Conservation (phyloP, 2,329 filamentous ascomycete genomes). For the Intubia oerlemansii region DNA sequence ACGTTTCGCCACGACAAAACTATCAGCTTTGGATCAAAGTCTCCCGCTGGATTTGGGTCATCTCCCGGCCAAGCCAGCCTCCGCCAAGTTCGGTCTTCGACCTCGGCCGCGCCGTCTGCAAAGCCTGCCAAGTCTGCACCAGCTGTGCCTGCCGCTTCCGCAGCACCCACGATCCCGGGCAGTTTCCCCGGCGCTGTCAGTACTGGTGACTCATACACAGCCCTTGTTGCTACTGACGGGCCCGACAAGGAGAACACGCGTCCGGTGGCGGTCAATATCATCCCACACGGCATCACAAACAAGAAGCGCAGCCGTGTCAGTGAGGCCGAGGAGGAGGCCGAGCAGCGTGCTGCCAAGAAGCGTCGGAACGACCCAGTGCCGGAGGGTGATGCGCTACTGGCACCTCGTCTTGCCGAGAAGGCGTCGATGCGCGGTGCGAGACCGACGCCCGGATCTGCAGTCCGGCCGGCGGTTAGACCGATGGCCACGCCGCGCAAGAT, state of each 20-base stretch:
- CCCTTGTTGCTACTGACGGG: constrained; percentile 10
- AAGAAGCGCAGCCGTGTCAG: constrained; percentile 42
- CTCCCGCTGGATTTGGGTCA: constrained; percentile 30
- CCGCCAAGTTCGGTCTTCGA: constrained; percentile 34
- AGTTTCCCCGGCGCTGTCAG: constrained; percentile 35
- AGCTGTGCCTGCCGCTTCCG: too few relatives aligned
- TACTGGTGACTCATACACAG: constrained; percentile 1
- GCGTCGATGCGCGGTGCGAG: not conserved
- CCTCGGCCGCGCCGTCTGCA: constrained; percentile 17
- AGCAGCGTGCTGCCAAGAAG: constrained; percentile 35
- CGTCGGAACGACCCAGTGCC: constrained; percentile 25
- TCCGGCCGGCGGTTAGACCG: not conserved
- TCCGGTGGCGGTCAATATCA: constrained; percentile 20
- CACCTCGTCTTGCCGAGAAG: constrained; percentile 20
- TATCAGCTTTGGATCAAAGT: constrained; percentile 30
- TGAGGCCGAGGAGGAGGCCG: constrained; percentile 31
- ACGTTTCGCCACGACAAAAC: constrained; percentile 46
- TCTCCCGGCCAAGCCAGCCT: constrained; percentile 37
- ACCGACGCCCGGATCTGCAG: too few relatives aligned
- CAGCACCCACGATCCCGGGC: constrained; percentile 8
- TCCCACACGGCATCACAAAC: constrained; percentile 39
- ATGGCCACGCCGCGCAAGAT: constrained; percentile 5
- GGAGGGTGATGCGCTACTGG: constrained; percentile 30
- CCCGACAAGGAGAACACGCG: constrained; percentile 34
- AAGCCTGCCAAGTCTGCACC: too few relatives aligned